A percentile compares a stretch with the other conserved stretches of the same genome.
These are phyloP conservation scores for Neurospora sp. DNA, from an alignment of 495 filamentous ascomycete species.

Conservation along the genomic window DNA sequence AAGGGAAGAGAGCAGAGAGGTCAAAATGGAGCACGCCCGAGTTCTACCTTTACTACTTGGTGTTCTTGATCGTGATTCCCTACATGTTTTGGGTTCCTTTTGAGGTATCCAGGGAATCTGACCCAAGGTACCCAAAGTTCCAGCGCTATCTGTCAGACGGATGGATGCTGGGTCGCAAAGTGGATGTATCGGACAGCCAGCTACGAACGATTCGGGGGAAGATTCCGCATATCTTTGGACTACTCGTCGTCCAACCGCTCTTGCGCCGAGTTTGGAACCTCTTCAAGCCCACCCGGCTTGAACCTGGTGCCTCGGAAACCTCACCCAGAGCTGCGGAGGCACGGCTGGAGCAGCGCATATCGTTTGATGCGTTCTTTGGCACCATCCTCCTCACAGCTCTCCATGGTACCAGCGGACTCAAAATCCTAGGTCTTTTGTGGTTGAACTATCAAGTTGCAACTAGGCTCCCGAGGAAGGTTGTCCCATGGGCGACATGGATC, in stretches of 20 bases:
- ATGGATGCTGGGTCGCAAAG: constrained; percentile 92
- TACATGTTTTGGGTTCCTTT: constrained; percentile 86
- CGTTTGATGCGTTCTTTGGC: constrained; percentile 79
- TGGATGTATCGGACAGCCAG: constrained; percentile 89
- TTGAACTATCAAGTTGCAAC: constrained; percentile 75
- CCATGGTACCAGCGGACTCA: constrained; percentile 76
- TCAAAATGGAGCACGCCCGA: constrained; percentile 78
- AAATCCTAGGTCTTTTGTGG: constrained; percentile 69
- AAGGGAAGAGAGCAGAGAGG: constrained; percentile 35
- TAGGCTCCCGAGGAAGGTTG: constrained; percentile 50
- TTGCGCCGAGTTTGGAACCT: constrained; percentile 60
- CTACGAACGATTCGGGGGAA: constrained; percentile 82
- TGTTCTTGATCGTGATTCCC: constrained; percentile 58
- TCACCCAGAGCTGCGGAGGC: constrained; percentile 46
- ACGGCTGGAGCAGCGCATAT: constrained; percentile 62
- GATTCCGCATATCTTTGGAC: constrained; percentile 62
- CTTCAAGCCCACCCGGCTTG: constrained; percentile 19
- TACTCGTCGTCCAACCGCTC: constrained; percentile 68
- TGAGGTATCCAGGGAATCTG: constrained; percentile 76
- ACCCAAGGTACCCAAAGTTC: constrained; percentile 73
- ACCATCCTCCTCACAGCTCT: constrained; percentile 64
- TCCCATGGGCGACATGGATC: constrained; percentile 76
- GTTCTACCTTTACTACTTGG: constrained; percentile 71
- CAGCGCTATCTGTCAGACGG: constrained; percentile 61
- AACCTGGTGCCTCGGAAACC: constrained; percentile 2